These are phyloP conservation scores for Cryptococcus neoformans DNA, from an alignment of 1,284 basidiomycete genomes.

Conservation along the genomic window DNA sequence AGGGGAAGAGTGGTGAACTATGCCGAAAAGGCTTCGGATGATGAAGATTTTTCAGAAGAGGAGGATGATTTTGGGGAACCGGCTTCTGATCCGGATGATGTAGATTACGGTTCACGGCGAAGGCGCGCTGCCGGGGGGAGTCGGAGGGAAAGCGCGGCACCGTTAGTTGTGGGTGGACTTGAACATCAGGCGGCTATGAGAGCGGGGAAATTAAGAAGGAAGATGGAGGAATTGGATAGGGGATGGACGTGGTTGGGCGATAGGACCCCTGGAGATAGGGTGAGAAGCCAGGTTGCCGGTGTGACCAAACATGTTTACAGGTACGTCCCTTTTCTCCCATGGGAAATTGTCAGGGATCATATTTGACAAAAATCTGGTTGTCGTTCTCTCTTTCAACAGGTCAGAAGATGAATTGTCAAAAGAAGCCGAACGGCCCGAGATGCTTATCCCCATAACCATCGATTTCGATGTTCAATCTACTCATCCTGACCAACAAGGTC, in stretches of 20 bases:
- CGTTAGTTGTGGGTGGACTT: constrained; percentile 5
- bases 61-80: constrained; percentile 61
- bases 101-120: constrained; percentile 24
- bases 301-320: constrained; percentile 66
- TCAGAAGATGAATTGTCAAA: constrained; percentile 62
- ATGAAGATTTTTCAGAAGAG: constrained; percentile 61
- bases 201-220: constrained; percentile 50
- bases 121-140: constrained; percentile 6
- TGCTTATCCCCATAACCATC: constrained; percentile 86
- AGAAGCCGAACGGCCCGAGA: constrained; percentile 63
- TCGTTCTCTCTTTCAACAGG: constrained; percentile 47
- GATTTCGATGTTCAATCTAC: constrained; percentile 79
- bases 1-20: constrained; percentile 76
- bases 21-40: constrained; percentile 77
- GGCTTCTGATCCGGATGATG: constrained; percentile 46
- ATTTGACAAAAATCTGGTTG: not conserved
- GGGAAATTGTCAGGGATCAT: not conserved
- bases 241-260: constrained; percentile 87
- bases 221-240: constrained; percentile 35
- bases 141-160: constrained; percentile 8
- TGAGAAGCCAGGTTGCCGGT: constrained; percentile 60
- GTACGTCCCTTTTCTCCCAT: constrained; percentile 52
- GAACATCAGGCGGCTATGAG: constrained; percentile 24
- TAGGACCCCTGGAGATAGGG: constrained; percentile 75
- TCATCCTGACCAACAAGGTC: constrained; percentile 32